phyloP scores from a whole-genome alignment of 306 rosid species.

The Bauhinia variegata region DNA sequence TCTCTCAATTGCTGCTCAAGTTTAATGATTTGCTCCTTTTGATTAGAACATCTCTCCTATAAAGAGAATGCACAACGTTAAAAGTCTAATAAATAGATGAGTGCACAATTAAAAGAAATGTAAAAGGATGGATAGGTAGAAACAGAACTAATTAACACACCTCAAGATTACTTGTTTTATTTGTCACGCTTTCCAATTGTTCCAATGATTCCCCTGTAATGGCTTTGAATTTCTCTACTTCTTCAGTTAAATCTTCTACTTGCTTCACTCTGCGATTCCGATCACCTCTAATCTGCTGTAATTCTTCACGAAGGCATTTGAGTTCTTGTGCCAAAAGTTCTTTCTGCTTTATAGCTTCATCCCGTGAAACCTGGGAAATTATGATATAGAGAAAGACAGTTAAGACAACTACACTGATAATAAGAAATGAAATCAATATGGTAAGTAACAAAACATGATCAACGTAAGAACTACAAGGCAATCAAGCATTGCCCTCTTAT shows the following conservation, averaged over 20 bases:
- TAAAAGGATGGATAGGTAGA: not conserved
- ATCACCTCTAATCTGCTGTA: constrained; percentile 76
- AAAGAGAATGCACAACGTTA: constrained; percentile 27
- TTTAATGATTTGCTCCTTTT: constrained; percentile 56
- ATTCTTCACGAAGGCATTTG: constrained; percentile 68
- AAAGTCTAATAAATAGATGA: constrained; percentile 7
- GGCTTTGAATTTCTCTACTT: constrained; percentile 57
- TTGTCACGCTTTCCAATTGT: constrained; percentile 64
- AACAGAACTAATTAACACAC: constrained; percentile 39
- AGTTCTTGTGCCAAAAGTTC: constrained; percentile 57
- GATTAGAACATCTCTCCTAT: constrained; percentile 79
- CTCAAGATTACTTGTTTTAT: constrained; percentile 71
- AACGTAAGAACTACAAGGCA: constrained; percentile 15
- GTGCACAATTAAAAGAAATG: constrained; percentile 6
- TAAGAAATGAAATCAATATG: not conserved
- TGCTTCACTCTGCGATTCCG: constrained; percentile 68
- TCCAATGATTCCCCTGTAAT: constrained; percentile 47
- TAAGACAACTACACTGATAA: constrained; percentile 14
- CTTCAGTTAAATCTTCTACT: constrained; percentile 56
- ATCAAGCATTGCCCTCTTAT: not conserved
- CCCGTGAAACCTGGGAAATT: constrained; percentile 60
- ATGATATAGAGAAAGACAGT: constrained; percentile 3
- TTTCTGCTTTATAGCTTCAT: constrained; percentile 66
- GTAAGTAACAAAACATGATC: constrained; percentile 1
- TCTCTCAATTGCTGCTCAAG: constrained; percentile 63